Evolutionary conservation across 108 stramenopile species (phyloP), one percentile per base, ranked within the genome.

Genomic region (Phaeodactylum tricornutum): DNA sequence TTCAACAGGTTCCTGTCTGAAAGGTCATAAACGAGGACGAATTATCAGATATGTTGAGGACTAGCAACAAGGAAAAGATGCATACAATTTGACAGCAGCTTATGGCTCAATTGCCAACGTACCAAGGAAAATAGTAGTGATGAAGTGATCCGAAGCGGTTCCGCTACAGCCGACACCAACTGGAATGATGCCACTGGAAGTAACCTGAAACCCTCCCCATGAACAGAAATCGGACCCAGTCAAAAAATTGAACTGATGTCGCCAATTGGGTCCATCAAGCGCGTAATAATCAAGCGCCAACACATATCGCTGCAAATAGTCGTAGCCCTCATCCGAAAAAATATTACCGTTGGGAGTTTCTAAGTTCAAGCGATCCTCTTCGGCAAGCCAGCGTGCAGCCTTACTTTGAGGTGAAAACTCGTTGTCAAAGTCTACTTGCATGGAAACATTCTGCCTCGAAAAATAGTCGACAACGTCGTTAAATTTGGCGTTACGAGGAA

Each of bases 271-370:
- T 29, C 41, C 53, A 6, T 28, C 26, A 28, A 38, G n/a, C 15
- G 53, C 38, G 45, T 14, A 46, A 31, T 43, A 55, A 21, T 30
- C 22, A 12, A 55, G 23, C n/a, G 53, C 27, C 40, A 55, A 16
- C 12, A 43, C 27, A 21, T 55, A 55, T n/a, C 53, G 53, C 34
- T 21, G 21, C n/a, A 20, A 20, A 38, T 33, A 52, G n/a, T 48
- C 24, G 26, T 48, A 48, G 6, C 6, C 5, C 4, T 5, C 8
- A 5, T 41, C 14, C 6, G 16, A 20, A 20, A 20, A 9, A 41
- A 20, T n/a, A 5, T 20, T 11, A 41, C 21, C 39, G 17, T 16
- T n/a, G n/a, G 47, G 47, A 27, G 29, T 27, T 12, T 14, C 28
- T 14, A 48, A 29, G n/a, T 48, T 15, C 3, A 29, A 12, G 12